Evolutionary conservation across 441 rosid species (phyloP).

Genomic region (Viola pubescens): DNA sequence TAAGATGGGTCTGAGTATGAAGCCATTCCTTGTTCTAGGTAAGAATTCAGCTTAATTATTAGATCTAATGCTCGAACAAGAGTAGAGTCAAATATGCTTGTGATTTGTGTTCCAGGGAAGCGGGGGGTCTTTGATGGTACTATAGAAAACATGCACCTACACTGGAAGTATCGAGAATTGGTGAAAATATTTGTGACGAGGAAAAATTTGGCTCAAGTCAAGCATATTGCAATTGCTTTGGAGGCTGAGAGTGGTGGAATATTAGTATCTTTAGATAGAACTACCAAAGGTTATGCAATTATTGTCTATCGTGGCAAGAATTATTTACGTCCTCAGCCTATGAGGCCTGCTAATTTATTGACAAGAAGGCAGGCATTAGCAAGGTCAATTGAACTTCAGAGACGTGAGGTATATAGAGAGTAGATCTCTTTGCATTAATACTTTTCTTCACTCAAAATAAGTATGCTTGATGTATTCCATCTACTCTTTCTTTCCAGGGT

Average conservation of each 20-base stretch:
- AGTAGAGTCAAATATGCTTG: constrained; percentile 6
- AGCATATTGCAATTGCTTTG: constrained; percentile 61
- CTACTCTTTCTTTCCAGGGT: constrained; percentile 43
- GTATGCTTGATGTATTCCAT: neutral
- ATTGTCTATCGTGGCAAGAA: constrained; percentile 84
- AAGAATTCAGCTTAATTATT: constrained; percentile 26
- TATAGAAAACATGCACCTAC: constrained; percentile 82
- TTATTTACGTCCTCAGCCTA: constrained; percentile 40
- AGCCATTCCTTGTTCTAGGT: constrained; percentile 74
- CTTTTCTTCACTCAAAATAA: constrained; percentile 7
- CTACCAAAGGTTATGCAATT: constrained; percentile 63
- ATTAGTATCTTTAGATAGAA: constrained; percentile 70
- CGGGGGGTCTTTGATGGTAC: constrained; percentile 77
- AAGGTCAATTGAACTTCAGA: constrained; percentile 80
- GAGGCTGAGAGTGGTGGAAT: constrained; percentile 94
- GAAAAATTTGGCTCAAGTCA: constrained; percentile 53
- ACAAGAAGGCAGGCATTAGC: constrained; percentile 72
- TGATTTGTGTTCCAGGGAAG: constrained; percentile 43
- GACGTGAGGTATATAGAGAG: constrained; percentile 60
- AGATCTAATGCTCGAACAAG: constrained; percentile 4
- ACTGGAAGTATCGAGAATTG: constrained; percentile 82
- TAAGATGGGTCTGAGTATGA: constrained; percentile 81
- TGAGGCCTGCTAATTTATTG: constrained; percentile 65
- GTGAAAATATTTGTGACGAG: constrained; percentile 67
- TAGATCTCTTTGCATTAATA: constrained; percentile 3